phyloP scores from a whole-genome alignment of 1,139 yeast genomes.

The Magnusiomyces tetraspermus region DNA sequence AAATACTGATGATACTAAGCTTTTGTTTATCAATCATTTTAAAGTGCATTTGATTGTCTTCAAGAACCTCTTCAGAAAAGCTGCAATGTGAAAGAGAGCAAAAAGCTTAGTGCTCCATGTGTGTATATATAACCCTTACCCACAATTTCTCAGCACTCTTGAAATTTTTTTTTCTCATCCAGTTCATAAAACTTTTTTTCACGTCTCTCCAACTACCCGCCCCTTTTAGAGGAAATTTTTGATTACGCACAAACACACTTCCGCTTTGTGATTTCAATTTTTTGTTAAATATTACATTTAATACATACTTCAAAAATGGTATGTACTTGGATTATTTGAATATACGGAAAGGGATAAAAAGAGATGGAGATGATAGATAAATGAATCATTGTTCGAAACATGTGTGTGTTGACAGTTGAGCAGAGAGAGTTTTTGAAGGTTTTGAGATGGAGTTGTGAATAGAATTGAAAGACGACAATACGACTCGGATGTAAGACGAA shows the following conservation, averaged over 20 bases:
- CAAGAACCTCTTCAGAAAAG: neutral
- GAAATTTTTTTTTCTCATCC: neutral
- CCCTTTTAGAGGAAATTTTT: neutral
- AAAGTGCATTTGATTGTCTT: too few species aligned
- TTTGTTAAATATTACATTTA: neutral
- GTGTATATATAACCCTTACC: neutral
- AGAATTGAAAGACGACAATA: too few species aligned
- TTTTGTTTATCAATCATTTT: too few species aligned
- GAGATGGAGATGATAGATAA: too few species aligned
- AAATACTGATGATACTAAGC: too few species aligned
- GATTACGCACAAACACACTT: neutral
- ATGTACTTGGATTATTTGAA: neutral
- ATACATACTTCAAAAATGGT: slow-evolving; percentile 6
- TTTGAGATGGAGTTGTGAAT: too few species aligned
- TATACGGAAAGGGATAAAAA: too few species aligned
- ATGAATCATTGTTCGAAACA: too few species aligned
- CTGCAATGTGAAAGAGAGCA: neutral
- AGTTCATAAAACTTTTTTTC: neutral
- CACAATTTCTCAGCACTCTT: too few species aligned
- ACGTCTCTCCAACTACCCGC: neutral
- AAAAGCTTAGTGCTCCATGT: neutral
- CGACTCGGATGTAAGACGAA: too few species aligned
- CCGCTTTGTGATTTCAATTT: neutral
- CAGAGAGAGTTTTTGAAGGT: too few species aligned
- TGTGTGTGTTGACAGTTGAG: too few species aligned